Evolutionary conservation across 805 yeast species (phyloP), one percentile per base, ranked within the genome.

Genomic region (Candida dajiaensis): DNA sequence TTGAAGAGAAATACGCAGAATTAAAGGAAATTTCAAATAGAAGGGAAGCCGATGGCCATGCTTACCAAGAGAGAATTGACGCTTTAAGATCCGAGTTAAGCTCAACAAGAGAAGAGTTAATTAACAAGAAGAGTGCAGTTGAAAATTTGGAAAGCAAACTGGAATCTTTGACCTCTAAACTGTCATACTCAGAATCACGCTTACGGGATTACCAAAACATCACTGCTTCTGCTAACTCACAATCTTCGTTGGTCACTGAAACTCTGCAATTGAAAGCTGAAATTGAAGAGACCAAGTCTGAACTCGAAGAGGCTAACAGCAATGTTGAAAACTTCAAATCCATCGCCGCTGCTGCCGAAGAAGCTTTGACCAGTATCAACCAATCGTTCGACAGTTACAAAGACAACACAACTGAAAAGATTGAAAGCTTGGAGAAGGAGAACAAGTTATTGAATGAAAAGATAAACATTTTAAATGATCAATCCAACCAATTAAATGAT

Each of bases 271-370:
- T 67, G 41, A 64, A 60, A 42, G 54, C 64, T 13, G 77, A 76
- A 40, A 61, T 77, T 20, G 73, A 72, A 29, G 69, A 69, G 47
- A 67, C 83, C 9, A 70, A 73, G 44, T 68, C 71, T 40, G 87
- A 83, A 46, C 70, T 84, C 46, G 75, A 72, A 20, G 67, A 76
- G 15, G 78, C 87, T 1, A 76, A 77, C 52, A 68, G 74, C n/a
- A 80, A 75, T 55, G 73, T 77, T 10, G 71, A 71, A n/a, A 81
- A 83, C 53, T 77, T 82, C 59, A 77, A 81, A 47, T 69, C 68
- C n/a, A 72, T 87, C 37, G 81, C 89, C 0, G 65, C 66, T 43
- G 78, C 85, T 13, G 78, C 88, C 4, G 95, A 87, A 57, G 77
- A 76, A 44, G 80, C 89, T 6, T 68, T 87, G 35, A 64, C 67